Conservation (phyloP, 2,329 filamentous ascomycete genomes). For the Aspergillus sp. region DNA sequence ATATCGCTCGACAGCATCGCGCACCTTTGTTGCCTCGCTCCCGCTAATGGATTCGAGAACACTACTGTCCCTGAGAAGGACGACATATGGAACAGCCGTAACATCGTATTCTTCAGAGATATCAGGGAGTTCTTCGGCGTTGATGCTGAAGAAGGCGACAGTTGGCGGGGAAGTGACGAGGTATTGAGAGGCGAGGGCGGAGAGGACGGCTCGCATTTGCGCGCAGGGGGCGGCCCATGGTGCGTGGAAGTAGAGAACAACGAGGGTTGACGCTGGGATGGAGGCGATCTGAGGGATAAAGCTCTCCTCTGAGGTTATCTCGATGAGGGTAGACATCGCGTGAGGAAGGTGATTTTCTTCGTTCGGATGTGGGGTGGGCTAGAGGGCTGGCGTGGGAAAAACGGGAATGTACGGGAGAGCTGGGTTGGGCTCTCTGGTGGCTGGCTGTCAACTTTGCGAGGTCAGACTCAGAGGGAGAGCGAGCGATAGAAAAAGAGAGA, state of each 20-base stretch:
- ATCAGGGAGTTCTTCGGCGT: slow-evolving; percentile 91
- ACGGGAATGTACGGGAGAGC: slow-evolving; percentile 1
- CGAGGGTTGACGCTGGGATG: slow-evolving; percentile 68
- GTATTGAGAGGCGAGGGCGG: slow-evolving; percentile 83
- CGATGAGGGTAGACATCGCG: slow-evolving; percentile 72
- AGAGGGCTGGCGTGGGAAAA: background rate
- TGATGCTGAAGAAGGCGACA: slow-evolving; percentile 83
- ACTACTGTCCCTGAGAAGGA: slow-evolving; percentile 72
- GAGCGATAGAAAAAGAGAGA: background rate
- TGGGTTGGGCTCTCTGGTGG: background rate
- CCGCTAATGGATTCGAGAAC: slow-evolving; percentile 85
- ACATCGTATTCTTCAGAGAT: slow-evolving; percentile 92
- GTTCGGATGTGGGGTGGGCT: slow-evolving; percentile 1
- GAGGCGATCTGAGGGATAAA: slow-evolving; percentile 70
- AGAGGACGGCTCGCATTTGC: slow-evolving; percentile 86
- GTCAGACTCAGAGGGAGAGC: background rate
- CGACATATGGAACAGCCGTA: slow-evolving; percentile 88
- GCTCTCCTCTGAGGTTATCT: slow-evolving; percentile 70
- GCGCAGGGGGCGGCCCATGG: slow-evolving; percentile 95
- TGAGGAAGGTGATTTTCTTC: slow-evolving; percentile 2
- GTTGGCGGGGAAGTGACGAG: slow-evolving; percentile 63
- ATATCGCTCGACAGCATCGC: slow-evolving; percentile 80
- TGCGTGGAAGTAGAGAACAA: slow-evolving; percentile 91
- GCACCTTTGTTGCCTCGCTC: slow-evolving; percentile 82
- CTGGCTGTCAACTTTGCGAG: background rate